Evolutionary conservation across 1,139 yeast genomes (phyloP).

Genomic region (Schwanniomyces etchellsii): DNA sequence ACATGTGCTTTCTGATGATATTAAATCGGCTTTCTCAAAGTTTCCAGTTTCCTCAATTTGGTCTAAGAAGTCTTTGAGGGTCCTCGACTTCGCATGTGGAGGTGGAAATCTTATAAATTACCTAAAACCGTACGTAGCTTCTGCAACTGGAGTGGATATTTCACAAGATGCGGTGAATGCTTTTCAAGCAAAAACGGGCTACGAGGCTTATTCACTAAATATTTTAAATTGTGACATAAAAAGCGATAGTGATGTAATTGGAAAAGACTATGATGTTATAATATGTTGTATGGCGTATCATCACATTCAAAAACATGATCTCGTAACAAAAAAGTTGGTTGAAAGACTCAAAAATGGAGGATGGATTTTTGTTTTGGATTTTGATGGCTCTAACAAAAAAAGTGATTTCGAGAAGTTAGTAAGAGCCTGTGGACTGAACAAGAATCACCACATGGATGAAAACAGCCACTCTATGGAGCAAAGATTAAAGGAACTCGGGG

Average conservation of each 20-base stretch:
- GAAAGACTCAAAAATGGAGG: conserved; percentile 2
- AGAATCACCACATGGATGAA: not conserved
- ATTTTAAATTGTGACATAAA: conserved; percentile 1
- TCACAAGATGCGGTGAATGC: conserved; percentile 2
- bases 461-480: not conserved
- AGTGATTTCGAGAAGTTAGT: not conserved
- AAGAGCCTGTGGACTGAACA: not conserved
- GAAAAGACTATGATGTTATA: conserved; percentile 1
- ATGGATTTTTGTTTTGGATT: conserved; percentile 2
- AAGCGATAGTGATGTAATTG: not conserved
- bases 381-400: not conserved
- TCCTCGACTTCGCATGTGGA: conserved; percentile 3
- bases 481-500: not conserved
- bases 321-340: conserved; percentile 1
- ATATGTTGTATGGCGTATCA: conserved; percentile 2
- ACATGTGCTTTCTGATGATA: not conserved
- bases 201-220: conserved; percentile 1
- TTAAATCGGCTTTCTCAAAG: not conserved
- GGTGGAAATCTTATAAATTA: conserved; percentile 1
- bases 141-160: conserved; percentile 1
- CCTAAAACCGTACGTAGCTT: not conserved
- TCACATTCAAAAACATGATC: conserved; percentile 1
- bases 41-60: conserved; percentile 1
- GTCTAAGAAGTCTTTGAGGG: not conserved
- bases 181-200: not conserved